Conservation (phyloP, 441 rosid species). For the Corymbia citriodora region DNA sequence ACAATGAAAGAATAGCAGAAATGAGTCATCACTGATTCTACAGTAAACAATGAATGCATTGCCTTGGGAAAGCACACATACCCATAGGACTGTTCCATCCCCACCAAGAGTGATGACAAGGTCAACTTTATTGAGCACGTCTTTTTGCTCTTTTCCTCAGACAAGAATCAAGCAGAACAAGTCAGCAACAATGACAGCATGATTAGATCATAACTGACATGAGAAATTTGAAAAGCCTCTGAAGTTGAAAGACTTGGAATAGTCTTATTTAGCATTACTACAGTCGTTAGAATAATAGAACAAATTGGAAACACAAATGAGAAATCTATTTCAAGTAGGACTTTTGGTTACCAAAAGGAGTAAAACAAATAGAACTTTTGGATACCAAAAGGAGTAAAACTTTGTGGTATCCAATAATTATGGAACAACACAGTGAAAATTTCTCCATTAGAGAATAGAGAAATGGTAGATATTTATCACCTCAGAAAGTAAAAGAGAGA, state of each 20-base stretch:
- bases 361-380: not conserved
- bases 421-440: not conserved
- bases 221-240: not conserved
- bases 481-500: not conserved
- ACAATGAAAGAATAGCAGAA: not conserved
- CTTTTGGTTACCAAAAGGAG: not conserved
- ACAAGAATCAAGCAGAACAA: constrained; percentile 7
- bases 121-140: constrained; percentile 76
- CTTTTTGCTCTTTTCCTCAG: constrained; percentile 56
- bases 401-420: not conserved
- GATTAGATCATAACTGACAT: not conserved
- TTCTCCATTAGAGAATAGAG: not conserved
- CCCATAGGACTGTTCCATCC: constrained; percentile 99
- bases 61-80: constrained; percentile 6
- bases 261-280: not conserved
- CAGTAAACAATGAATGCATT: not conserved
- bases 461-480: not conserved
- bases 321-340: not conserved
- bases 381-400: not conserved
- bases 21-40: not conserved
- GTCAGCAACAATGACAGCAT: not conserved
- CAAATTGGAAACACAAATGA: not conserved
- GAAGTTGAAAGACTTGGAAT: not conserved
- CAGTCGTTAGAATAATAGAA: not conserved
- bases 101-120: constrained; percentile 97